phyloP scores from a whole-genome alignment of 2,329 filamentous ascomycete species.

The Pseudogymnoascus sp. region DNA sequence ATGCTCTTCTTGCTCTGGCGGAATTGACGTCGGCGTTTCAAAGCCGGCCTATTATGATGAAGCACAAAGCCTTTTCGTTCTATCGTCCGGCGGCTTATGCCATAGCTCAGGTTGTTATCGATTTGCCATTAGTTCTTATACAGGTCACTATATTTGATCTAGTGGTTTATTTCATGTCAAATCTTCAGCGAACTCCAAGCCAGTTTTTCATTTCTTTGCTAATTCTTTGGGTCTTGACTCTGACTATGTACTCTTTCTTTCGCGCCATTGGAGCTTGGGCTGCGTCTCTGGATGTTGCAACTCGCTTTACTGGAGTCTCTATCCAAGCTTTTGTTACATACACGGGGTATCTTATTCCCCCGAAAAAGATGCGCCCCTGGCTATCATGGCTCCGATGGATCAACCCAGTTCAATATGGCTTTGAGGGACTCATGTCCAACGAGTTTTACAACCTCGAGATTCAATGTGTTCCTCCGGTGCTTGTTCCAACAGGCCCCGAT shows the following conservation, averaged over 20 bases:
- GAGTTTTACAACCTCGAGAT: constrained; percentile 61
- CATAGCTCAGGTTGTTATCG: constrained; percentile 72
- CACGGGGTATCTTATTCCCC: constrained; percentile 46
- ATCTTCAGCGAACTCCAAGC: constrained; percentile 64
- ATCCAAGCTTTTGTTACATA: constrained; percentile 48
- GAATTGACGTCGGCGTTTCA: constrained; percentile 55
- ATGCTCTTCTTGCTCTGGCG: constrained; percentile 52
- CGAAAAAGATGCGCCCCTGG: constrained; percentile 48
- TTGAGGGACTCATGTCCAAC: constrained; percentile 70
- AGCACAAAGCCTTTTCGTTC: constrained; percentile 55
- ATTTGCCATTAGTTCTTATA: constrained; percentile 75
- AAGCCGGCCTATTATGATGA: constrained; percentile 58
- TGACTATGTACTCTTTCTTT: constrained; percentile 84
- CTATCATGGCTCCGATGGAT: constrained; percentile 49
- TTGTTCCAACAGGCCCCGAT: constrained; percentile 42
- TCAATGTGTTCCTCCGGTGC: constrained; percentile 39
- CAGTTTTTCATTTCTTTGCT: constrained; percentile 82
- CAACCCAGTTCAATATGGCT: constrained; percentile 58
- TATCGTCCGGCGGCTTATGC: constrained; percentile 35
- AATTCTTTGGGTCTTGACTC: constrained; percentile 63
- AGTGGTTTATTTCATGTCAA: constrained; percentile 79
- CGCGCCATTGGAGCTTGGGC: constrained; percentile 72
- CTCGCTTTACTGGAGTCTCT: constrained; percentile 58
- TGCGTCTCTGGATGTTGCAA: constrained; percentile 45
- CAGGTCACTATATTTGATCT: constrained; percentile 73